Conservation (phyloP, 352 stramenopile genomes). For the Phytophthora palmivora region DNA sequence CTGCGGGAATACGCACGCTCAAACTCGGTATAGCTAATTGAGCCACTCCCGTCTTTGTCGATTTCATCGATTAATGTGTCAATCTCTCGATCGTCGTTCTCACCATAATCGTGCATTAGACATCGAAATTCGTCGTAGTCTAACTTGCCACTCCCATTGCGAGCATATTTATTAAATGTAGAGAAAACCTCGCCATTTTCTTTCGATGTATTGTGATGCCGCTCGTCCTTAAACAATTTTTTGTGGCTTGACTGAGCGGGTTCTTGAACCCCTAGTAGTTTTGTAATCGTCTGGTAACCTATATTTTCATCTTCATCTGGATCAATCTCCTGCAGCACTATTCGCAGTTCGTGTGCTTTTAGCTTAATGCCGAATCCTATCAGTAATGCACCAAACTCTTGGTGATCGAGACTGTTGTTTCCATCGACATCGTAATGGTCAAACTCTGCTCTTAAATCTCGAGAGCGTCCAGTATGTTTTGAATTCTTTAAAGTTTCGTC, state of each 20-base stretch:
- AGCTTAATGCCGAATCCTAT: constrained; percentile 66
- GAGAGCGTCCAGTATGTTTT: constrained; percentile 17
- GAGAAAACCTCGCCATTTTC: constrained; percentile 13
- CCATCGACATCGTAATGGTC: constrained; percentile 56
- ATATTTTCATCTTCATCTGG: constrained; percentile 51
- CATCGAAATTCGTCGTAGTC: constrained; percentile 59
- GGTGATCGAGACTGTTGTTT: constrained; percentile 57
- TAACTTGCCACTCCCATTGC: constrained; percentile 50
- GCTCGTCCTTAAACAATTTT: constrained; percentile 5
- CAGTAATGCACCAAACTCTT: constrained; percentile 69
- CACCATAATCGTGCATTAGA: constrained; percentile 61
- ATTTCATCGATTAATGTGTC: constrained; percentile 52
- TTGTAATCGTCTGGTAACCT: constrained; percentile 52
- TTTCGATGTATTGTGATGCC: constrained; percentile 4
- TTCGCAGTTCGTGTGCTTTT: constrained; percentile 44
- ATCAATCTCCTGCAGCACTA: constrained; percentile 52
- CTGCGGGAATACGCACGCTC: constrained; percentile 34
- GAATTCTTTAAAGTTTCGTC: constrained; percentile 35
- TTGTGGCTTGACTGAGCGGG: not conserved
- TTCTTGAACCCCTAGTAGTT: constrained; percentile 27
- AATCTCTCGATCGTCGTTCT: constrained; percentile 52
- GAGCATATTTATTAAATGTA: constrained; percentile 52
- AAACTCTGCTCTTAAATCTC: constrained; percentile 50
- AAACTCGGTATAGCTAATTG: constrained; percentile 57
- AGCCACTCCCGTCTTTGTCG: constrained; percentile 44